phyloP scores from a whole-genome alignment of 768 basidiomycete species.

The Tricholoma sp. region DNA sequence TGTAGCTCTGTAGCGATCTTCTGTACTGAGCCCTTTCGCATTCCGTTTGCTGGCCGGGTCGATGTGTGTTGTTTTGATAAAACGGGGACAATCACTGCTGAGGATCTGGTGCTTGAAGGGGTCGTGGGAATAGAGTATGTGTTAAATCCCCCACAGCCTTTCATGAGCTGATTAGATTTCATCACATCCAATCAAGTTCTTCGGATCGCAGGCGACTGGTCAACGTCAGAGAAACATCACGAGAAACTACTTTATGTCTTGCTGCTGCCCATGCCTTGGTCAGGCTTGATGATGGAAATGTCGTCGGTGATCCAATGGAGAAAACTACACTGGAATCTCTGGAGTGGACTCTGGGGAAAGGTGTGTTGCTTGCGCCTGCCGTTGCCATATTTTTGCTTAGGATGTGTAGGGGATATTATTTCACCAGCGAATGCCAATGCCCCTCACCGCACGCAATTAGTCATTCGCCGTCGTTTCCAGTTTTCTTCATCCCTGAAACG shows the following conservation, averaged over 20 bases:
- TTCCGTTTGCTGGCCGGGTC: conserved; percentile 91
- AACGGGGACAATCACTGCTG: conserved; percentile 97
- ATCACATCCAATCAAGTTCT: conserved; percentile 35
- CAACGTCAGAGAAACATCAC: conserved; percentile 68
- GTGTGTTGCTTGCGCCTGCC: conserved; percentile 26
- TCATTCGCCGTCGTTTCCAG: conserved; percentile 89
- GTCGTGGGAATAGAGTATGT: conserved; percentile 86
- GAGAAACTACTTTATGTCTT: conserved; percentile 80
- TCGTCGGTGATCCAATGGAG: conserved; percentile 99
- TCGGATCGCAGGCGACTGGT: conserved; percentile 62
- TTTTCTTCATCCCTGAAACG: conserved; percentile 97
- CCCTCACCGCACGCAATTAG: conserved; percentile 54
- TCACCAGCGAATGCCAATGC: conserved; percentile 50
- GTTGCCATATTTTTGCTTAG: conserved; percentile 6
- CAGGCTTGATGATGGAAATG: conserved; percentile 84
- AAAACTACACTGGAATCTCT: conserved; percentile 91
- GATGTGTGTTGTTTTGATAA: conserved; percentile 99
- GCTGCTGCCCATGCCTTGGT: conserved; percentile 96
- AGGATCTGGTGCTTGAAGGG: conserved; percentile 92
- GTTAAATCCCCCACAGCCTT: background rate
- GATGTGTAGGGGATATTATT: conserved; percentile 57
- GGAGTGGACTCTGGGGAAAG: conserved; percentile 78
- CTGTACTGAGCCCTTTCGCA: conserved; percentile 98
- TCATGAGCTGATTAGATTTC: conserved; percentile 5
- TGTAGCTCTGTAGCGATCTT: conserved; percentile 71